phyloP scores from a whole-genome alignment of 441 rosid species.

The Populus hybrid region DNA sequence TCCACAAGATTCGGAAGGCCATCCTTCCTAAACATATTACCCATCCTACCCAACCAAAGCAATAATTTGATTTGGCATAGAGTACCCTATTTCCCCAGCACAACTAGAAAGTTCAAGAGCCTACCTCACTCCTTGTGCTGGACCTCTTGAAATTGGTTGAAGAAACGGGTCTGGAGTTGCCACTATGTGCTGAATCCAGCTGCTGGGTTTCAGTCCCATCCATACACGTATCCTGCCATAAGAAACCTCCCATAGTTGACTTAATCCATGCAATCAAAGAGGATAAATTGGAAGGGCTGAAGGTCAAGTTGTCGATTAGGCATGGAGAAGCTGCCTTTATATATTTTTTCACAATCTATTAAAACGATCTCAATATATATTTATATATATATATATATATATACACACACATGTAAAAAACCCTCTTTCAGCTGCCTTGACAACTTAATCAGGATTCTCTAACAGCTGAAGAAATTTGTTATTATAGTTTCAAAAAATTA shows the following conservation, averaged over 20 bases:
- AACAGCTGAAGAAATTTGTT: neutral
- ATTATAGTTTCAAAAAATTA: neutral
- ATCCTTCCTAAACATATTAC: neutral
- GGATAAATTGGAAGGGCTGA: neutral
- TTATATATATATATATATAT: too few species aligned
- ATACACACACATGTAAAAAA: too few species aligned
- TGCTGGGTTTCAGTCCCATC: slow-evolving; percentile 24
- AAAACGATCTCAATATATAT: neutral
- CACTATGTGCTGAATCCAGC: slow-evolving; percentile 34
- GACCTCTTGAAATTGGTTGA: slow-evolving; percentile 48
- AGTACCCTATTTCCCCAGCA: neutral
- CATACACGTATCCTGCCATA: slow-evolving; percentile 6
- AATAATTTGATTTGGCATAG: neutral
- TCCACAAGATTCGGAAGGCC: slow-evolving; percentile 7
- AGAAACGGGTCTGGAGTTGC: slow-evolving; percentile 28
- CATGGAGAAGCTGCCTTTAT: neutral
- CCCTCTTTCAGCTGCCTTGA: neutral
- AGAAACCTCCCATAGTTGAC: neutral
- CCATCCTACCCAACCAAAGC: neutral
- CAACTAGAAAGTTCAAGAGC: slow-evolving; percentile 14
- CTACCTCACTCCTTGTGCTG: slow-evolving; percentile 66
- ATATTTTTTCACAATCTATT: neutral
- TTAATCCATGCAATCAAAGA: neutral
- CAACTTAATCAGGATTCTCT: neutral
- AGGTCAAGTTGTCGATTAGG: neutral